Conservation (phyloP, 768 basidiomycete genomes). For the Pisolithus microcarpus region DNA sequence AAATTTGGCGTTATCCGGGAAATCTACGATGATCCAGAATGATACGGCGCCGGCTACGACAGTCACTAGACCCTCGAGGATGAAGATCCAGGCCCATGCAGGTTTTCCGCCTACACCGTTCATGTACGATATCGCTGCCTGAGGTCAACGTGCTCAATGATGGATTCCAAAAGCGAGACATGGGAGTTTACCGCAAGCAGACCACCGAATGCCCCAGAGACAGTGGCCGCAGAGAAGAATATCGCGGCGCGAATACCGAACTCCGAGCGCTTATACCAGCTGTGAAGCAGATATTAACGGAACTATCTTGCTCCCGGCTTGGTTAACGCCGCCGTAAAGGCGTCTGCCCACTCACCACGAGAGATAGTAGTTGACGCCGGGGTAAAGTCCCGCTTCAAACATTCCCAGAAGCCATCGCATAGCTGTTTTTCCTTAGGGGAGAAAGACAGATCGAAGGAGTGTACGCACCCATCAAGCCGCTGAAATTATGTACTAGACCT, state of each 20-base stretch:
- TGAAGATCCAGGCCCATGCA: no score
- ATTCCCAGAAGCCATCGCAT: constrained; percentile 68
- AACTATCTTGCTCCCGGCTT: no score
- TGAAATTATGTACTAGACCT: constrained; percentile 62
- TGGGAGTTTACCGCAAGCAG: constrained; percentile 48
- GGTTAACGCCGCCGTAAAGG: background rate
- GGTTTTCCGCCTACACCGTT: constrained; percentile 44
- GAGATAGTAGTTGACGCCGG: constrained; percentile 60
- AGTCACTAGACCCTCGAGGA: no score
- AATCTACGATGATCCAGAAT: no score
- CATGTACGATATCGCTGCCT: constrained; percentile 66
- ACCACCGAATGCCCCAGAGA: constrained; percentile 78
- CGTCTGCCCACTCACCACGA: constrained; percentile 46
- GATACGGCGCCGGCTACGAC: no score
- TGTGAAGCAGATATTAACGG: constrained; percentile 7
- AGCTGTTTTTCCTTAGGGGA: constrained; percentile 28
- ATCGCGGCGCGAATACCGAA: constrained; percentile 60
- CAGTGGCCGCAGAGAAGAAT: constrained; percentile 73
- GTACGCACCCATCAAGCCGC: constrained; percentile 55
- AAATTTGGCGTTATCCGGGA: no score
- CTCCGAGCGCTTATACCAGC: constrained; percentile 66
- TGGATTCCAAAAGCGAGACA: no score
- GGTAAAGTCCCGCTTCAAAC: constrained; percentile 48
- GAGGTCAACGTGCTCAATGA: background rate
- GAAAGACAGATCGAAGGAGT: background rate